These are phyloP conservation scores for Gardenia jasminoides DNA, from an alignment of 257 asterid species.

Conservation along the genomic window DNA sequence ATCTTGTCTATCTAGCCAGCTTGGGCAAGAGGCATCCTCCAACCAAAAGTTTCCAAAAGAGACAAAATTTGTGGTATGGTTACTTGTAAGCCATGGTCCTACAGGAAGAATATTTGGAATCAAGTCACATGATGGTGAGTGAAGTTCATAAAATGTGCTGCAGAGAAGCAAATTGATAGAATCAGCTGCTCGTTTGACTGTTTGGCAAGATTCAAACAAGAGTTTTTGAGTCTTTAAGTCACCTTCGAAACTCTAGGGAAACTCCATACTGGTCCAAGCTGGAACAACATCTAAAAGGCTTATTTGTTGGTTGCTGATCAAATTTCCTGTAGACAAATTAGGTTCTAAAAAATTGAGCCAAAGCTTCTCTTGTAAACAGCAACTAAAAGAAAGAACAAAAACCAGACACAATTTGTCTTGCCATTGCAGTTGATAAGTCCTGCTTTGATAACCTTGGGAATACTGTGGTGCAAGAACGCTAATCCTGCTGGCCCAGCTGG, in stretches of 20 bases:
- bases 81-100: conserved; percentile 24
- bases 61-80: neutral
- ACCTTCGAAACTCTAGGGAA: conserved; percentile 4
- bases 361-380: no score
- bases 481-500: conserved; percentile 28
- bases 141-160: conserved; percentile 18
- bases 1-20: conserved; percentile 29
- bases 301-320: neutral
- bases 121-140: conserved; percentile 32
- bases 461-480: conserved; percentile 11
- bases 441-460: conserved; percentile 8
- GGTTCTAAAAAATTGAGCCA: neutral
- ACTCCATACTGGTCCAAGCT: conserved; percentile 5
- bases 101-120: conserved; percentile 28
- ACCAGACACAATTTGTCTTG: no score
- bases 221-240: neutral
- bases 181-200: no score
- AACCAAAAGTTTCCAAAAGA: conserved; percentile 4
- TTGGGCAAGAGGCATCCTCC: neutral
- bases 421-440: no score
- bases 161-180: no score
- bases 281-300: neutral
- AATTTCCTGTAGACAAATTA: neutral
- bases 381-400: no score
- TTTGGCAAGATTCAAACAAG: neutral